Conservation (phyloP, 148 eudicot genomes). For the Chenopodium berlandieri region DNA sequence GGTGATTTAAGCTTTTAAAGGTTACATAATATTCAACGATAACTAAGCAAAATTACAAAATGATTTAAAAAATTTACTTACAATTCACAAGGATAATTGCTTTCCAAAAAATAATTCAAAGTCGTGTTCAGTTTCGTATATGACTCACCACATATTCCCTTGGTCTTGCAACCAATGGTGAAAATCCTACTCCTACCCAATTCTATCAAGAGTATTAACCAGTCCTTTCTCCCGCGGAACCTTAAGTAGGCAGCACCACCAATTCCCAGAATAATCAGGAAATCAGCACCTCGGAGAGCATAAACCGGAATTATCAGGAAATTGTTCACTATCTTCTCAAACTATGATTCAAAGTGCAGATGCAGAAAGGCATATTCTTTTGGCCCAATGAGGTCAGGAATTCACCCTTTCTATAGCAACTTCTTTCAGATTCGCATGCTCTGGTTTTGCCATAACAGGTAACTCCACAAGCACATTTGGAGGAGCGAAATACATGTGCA, state of each 20-base stretch:
- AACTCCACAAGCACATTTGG: conserved; percentile 71
- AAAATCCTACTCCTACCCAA: background rate
- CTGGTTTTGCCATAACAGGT: conserved; percentile 46
- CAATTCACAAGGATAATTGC: conserved; percentile 5
- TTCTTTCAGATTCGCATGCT: conserved; percentile 43
- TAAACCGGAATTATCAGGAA: background rate
- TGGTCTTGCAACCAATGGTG: background rate
- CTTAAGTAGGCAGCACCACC: background rate
- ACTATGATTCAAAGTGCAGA: conserved; percentile 1
- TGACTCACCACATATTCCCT: background rate
- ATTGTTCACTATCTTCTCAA: background rate
- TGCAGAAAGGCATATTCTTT: background rate
- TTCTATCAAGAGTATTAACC: background rate
- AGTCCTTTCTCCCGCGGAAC: background rate
- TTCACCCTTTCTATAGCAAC: conserved; percentile 58
- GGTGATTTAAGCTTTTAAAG: too few relatives aligned
- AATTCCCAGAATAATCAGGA: conserved; percentile 9
- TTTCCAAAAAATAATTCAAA: background rate
- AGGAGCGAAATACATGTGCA: conserved; percentile 94
- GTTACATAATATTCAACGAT: background rate
- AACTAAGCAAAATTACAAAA: conserved; percentile 5
- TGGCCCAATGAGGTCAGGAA: conserved; percentile 34
- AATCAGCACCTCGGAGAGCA: conserved; percentile 19
- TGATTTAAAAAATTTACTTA: background rate
- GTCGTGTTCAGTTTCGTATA: background rate